Base-by-base conservation (phyloP, 1,139 yeast species). In the Diutina neorugosa region DNA sequence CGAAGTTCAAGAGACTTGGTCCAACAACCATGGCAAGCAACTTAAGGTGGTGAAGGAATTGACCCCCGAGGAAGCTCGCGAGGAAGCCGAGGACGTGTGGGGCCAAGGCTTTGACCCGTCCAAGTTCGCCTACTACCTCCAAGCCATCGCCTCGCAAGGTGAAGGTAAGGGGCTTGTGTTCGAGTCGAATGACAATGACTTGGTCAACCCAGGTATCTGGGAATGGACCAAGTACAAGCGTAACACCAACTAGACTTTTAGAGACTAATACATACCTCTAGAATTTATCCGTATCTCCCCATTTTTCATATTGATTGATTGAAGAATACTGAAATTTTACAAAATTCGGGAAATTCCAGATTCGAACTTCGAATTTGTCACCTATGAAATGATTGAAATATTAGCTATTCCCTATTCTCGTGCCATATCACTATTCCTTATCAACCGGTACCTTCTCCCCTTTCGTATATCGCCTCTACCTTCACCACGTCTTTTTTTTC, bases 171-270 rank as follows among this genome's bases (percentile, higher is more conserved):
- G 56, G 16, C 37, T 49, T 6, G 6, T 9, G 18, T 55, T 53
- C 27, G 31, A 8, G 21, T 54, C 59, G 11, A 67, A 67, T 57
- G 77, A 78, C 51, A 72, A 73, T 54, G 85, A 81, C 59, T 60
- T 76, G 44, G 69, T 81, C 54, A 81, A 81, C 62, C 86, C 86
- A 1, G 71, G 70, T 1, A 60, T 74, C 52, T 81, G 81, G 77
- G 74, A 73, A 59, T 81, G 85, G 84, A 68, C 63, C 20, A 68
- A 65, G 54, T 70, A 50, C 53, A 60, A 57, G 43, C 25, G 44
- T 20, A 40, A 40, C 37, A 31, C 37, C 3, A 31, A 31, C 37
- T 31, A 31, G n/a, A 9, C 12, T 4, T 4, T 31, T n/a, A n/a
- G n/a, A n/a, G n/a, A n/a, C n/a, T n/a, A n/a, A n/a, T n/a, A n/a